phyloP scores from a whole-genome alignment of 2,329 filamentous ascomycete genomes.

The Sporothrix mexicana region DNA sequence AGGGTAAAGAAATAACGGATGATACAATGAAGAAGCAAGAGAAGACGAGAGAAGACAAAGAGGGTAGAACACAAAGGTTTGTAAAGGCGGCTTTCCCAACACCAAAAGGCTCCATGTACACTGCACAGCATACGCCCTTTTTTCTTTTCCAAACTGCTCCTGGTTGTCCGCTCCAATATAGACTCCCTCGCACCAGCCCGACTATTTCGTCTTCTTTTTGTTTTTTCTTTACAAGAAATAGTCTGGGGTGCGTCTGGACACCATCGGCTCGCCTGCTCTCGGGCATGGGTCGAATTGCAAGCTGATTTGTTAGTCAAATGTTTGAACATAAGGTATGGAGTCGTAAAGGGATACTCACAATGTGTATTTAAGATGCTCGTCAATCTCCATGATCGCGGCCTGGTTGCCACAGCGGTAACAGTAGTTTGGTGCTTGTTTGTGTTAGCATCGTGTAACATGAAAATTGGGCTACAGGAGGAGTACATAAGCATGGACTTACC shows the following conservation, averaged over 20 bases:
- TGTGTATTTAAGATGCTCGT: constrained; percentile 98
- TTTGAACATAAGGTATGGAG: constrained; percentile 32
- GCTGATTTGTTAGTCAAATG: constrained; percentile 58
- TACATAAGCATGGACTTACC: constrained; percentile 58
- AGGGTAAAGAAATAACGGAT: not conserved
- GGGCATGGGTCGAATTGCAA: constrained; percentile 99
- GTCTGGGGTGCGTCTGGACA: constrained; percentile 74
- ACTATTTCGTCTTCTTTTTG: not conserved
- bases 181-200: not conserved
- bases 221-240: constrained; percentile 32
- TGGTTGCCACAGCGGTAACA: constrained; percentile 99
- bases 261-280: constrained; percentile 96
- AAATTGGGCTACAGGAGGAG: not conserved
- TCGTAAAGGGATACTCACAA: constrained; percentile 59
- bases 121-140: not conserved
- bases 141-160: not conserved
- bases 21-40: not conserved
- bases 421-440: constrained; percentile 76
- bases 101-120: not conserved
- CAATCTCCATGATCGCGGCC: constrained; percentile 99
- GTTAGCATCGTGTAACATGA: constrained; percentile 17
- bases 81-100: not conserved
- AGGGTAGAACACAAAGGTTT: not conserved
- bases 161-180: not conserved
- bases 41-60: not conserved